Evolutionary conservation across 768 basidiomycete species (phyloP), one percentile per base, ranked within the genome.

Genomic region (Suillus decipiens): DNA sequence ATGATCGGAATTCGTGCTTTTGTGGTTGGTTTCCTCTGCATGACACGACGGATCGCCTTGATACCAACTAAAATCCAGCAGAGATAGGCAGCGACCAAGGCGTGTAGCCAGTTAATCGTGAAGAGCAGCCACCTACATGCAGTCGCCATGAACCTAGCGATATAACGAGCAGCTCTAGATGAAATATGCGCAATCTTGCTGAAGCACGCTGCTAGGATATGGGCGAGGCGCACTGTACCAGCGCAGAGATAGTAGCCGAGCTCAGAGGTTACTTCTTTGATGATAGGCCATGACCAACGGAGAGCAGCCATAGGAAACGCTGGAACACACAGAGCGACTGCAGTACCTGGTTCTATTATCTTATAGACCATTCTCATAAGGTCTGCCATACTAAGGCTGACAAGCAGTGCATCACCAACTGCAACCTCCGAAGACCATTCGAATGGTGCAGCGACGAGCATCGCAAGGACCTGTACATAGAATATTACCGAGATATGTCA

Each of bases 401-500:
- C 31, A 6, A 33, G 17, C 17, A 33, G 51, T 33, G 31, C 19
- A 53, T 53, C 51, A 33, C 51, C 19, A 19, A 33, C 17, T 19
- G 33, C 51, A 53, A 28, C 31, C 19, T 53, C 51, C 51, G 51
- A 53, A 33, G 51, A 53, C 17, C 10, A 31, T 33, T 53, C 19
- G 9, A 53, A 53, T 33, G 51, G 51, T 33, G 51, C 51, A 33
- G 51, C 51, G 19, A 53, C 17, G 17, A 53, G 51, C 17, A 53
- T 53, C 5, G 51, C 19, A 19, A 53, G 31, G 10, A 53, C 51
- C 51, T 53, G 10, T 53, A 31, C 17, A 53, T 31, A 33, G 19
- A 19, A 33, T 19, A 19, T 17, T 15, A 31, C 50, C 50, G 9
- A n/a, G 31, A 19, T 51, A 17, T 31, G 24, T 51, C 50, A 51